phyloP scores from a whole-genome alignment of 1,139 yeast genomes.

The Magnusiomyces suaveolens region DNA sequence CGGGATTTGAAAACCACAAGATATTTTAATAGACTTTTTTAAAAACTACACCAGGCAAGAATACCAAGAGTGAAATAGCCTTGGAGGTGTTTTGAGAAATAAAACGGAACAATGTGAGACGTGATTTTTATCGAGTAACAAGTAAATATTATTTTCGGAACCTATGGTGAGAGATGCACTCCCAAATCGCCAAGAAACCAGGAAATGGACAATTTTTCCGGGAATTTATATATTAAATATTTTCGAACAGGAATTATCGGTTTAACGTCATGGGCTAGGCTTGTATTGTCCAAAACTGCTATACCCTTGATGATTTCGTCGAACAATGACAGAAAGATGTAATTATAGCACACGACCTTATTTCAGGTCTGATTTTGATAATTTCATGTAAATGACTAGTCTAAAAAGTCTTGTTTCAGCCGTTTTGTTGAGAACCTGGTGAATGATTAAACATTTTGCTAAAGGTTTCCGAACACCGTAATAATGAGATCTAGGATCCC shows the following conservation, averaged over 20 bases:
- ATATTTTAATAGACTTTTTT: constrained; percentile 77
- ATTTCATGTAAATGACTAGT: constrained; percentile 74
- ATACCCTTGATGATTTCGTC: constrained; percentile 40
- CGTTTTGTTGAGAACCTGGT: constrained; percentile 73
- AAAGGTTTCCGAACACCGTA: constrained; percentile 85
- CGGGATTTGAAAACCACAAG: constrained; percentile 94
- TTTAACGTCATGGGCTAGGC: constrained; percentile 89
- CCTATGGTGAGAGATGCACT: constrained; percentile 33
- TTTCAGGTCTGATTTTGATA: constrained; percentile 57
- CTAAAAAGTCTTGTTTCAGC: constrained; percentile 59
- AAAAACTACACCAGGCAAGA: constrained; percentile 29
- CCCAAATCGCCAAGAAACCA: constrained; percentile 57
- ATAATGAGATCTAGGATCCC: constrained; percentile 78
- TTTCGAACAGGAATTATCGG: constrained; percentile 85
- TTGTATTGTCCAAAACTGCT: constrained; percentile 71
- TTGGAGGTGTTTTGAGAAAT: neutral
- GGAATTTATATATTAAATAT: constrained; percentile 85
- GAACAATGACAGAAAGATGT: constrained; percentile 33
- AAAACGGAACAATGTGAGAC: constrained; percentile 8
- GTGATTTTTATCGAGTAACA: too few relatives aligned
- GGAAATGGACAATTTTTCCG: constrained; percentile 94
- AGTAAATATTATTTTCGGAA: constrained; percentile 24
- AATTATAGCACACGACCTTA: constrained; percentile 63
- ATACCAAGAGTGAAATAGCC: constrained; percentile 19
- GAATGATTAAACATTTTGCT: constrained; percentile 73